phyloP scores from a whole-genome alignment of 192 early-diverging fungal species.

The Mycoemilia scoparia region DNA sequence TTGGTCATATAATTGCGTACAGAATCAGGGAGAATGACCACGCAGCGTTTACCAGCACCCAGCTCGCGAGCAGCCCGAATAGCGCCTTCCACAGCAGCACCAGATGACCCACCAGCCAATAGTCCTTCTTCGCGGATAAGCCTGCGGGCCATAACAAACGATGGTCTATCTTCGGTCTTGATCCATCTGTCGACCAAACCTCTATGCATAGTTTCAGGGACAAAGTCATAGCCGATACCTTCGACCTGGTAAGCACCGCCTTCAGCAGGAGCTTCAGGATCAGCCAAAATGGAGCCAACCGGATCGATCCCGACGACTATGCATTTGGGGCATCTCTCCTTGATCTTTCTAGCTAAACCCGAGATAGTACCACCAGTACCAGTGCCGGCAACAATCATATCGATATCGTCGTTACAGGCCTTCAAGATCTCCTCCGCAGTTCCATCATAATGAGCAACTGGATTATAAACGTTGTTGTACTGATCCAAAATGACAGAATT shows the following conservation, averaged over 20 bases:
- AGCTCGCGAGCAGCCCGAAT: slow-evolving; percentile 67
- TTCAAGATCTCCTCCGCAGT: slow-evolving; percentile 72
- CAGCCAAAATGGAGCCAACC: slow-evolving; percentile 82
- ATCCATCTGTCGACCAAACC: slow-evolving; percentile 81
- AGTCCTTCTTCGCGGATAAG: slow-evolving; percentile 95
- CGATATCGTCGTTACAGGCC: slow-evolving; percentile 70
- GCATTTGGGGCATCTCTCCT: slow-evolving; percentile 76
- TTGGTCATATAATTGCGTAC: slow-evolving; percentile 99
- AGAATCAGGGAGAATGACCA: slow-evolving; percentile 92
- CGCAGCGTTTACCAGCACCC: slow-evolving; percentile 72
- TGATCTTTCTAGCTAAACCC: slow-evolving; percentile 84
- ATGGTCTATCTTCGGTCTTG: slow-evolving; percentile 89
- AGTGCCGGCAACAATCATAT: slow-evolving; percentile 89
- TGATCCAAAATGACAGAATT: slow-evolving; percentile 95
- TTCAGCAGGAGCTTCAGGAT: slow-evolving; percentile 44
- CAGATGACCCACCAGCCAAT: slow-evolving; percentile 90
- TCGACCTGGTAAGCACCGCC: slow-evolving; percentile 74
- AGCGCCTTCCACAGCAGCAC: slow-evolving; percentile 78
- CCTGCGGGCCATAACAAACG: slow-evolving; percentile 88
- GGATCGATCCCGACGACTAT: slow-evolving; percentile 89
- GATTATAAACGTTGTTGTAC: slow-evolving; percentile 94
- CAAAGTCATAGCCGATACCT: slow-evolving; percentile 98
- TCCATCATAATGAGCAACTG: slow-evolving; percentile 89
- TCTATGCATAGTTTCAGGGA: slow-evolving; percentile 81
- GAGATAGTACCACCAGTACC: slow-evolving; percentile 96